Percentiles rank a stretch among this genome's conserved stretches.
phyloP scores from a whole-genome alignment of 768 basidiomycete genomes.

The Asterophora lycoperdoides region DNA sequence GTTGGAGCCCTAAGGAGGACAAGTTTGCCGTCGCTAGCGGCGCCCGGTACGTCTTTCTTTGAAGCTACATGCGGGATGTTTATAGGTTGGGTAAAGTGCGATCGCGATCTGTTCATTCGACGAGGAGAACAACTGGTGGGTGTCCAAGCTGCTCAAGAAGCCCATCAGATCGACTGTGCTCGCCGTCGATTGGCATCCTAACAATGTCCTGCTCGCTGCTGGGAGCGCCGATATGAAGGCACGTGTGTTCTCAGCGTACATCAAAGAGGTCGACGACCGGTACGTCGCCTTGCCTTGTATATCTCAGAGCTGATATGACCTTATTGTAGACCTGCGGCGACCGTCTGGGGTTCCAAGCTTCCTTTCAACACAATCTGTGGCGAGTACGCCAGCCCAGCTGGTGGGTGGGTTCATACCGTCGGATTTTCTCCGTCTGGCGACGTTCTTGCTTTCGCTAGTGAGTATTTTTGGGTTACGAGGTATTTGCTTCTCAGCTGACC shows the following conservation, averaged over 20 bases:
- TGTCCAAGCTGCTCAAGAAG: conserved; percentile 94
- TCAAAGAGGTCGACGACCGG: conserved; percentile 97
- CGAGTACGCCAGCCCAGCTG: conserved; percentile 82
- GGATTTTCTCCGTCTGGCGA: conserved; percentile 98
- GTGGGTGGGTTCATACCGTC: conserved; percentile 97
- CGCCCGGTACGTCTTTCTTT: conserved; percentile 59
- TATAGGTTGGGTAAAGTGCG: conserved; percentile 44
- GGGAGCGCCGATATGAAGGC: conserved; percentile 99
- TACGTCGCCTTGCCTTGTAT: conserved; percentile 25
- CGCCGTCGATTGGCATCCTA: conserved; percentile 96
- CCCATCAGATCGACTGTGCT: conserved; percentile 94
- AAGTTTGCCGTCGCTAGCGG: conserved; percentile 99
- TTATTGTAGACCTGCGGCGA: conserved; percentile 66
- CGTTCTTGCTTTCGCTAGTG: conserved; percentile 87
- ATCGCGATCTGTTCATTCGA: conserved; percentile 98
- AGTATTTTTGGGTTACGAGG: conserved; percentile 27
- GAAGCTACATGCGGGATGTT: not conserved
- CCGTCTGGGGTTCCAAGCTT: conserved; percentile 96
- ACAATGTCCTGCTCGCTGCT: conserved; percentile 94
- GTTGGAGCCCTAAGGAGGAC: conserved; percentile 97
- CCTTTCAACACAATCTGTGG: conserved; percentile 98
- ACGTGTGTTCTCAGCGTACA: conserved; percentile 94
- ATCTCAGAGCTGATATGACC: conserved; percentile 5
- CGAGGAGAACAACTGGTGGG: conserved; percentile 99
- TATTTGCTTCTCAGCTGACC: not conserved